Percentiles rank a stretch among this genome's conserved stretches.
phyloP scores from a whole-genome alignment of 129 eudicot species.

The Lactuca saligna region DNA sequence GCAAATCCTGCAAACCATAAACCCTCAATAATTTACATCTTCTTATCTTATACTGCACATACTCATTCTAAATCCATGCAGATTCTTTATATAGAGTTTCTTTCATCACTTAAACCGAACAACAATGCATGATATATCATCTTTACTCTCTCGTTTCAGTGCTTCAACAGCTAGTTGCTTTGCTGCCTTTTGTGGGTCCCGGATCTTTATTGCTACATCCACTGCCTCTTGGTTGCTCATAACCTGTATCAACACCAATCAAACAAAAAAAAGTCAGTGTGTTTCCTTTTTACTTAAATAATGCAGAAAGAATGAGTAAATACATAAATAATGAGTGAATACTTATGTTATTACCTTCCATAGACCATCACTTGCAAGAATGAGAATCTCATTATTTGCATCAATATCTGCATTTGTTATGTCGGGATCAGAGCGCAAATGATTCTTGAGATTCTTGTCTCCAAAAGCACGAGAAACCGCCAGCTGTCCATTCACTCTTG shows the following conservation, averaged over 20 bases:
- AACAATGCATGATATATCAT: slow-evolving; percentile 87
- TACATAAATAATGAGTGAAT: too few relatives aligned
- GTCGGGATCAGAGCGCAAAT: slow-evolving; percentile 75
- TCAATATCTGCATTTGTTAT: slow-evolving; percentile 44
- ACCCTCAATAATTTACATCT: slow-evolving; percentile 41
- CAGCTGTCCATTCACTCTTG: slow-evolving; percentile 80
- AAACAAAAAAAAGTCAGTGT: neutral
- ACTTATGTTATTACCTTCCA: slow-evolving; percentile 61
- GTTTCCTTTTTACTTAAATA: neutral
- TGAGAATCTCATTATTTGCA: slow-evolving; percentile 68
- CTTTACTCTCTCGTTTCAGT: slow-evolving; percentile 65
- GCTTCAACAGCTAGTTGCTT: slow-evolving; percentile 71
- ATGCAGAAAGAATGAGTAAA: too few relatives aligned
- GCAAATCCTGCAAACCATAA: slow-evolving; percentile 6
- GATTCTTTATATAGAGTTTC: slow-evolving; percentile 12
- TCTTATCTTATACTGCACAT: slow-evolving; percentile 33
- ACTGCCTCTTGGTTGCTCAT: slow-evolving; percentile 86
- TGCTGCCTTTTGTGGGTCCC: slow-evolving; percentile 82
- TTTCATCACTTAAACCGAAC: slow-evolving; percentile 58
- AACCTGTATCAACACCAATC: slow-evolving; percentile 45
- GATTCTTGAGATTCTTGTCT: slow-evolving; percentile 74
- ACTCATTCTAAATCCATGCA: slow-evolving; percentile 18
- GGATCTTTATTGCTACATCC: slow-evolving; percentile 61
- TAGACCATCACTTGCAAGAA: slow-evolving; percentile 78
- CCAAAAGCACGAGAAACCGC: slow-evolving; percentile 96